These are phyloP conservation scores for Colletotrichum cordylinicola DNA, from an alignment of 2,329 filamentous ascomycete genomes.

Conservation along the genomic window DNA sequence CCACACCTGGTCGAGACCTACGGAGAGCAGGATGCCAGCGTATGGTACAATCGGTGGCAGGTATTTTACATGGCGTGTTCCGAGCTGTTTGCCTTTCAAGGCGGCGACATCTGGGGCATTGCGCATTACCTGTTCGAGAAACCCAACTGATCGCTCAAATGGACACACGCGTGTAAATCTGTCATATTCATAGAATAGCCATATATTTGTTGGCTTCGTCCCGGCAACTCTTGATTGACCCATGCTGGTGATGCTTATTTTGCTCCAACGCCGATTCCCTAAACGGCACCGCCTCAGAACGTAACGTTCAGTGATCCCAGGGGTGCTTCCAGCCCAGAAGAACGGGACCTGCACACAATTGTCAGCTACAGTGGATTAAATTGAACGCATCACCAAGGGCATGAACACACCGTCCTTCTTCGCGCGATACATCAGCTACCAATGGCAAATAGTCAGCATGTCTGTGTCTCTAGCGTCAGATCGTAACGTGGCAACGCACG, in stretches of 20 bases:
- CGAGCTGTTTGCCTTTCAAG: slow-evolving; percentile 70
- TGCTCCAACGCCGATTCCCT: background rate
- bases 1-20: slow-evolving; percentile 70
- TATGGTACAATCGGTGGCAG: slow-evolving; percentile 75
- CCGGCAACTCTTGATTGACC: background rate
- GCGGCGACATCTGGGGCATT: slow-evolving; percentile 72
- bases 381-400: background rate
- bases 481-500: slow-evolving; percentile 61
- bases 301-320: slow-evolving; percentile 80
- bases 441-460: slow-evolving; percentile 23
- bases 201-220: background rate
- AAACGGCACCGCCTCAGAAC: background rate
- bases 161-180: background rate
- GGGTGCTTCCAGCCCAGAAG: slow-evolving; percentile 94
- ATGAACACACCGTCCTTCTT: slow-evolving; percentile 81
- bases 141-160: slow-evolving; percentile 25
- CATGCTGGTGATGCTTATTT: background rate
- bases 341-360: slow-evolving; percentile 62
- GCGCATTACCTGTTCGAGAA: slow-evolving; percentile 73
- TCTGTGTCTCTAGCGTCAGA: background rate
- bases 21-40: slow-evolving; percentile 61
- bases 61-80: slow-evolving; percentile 76
- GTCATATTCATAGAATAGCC: background rate
- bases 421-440: slow-evolving; percentile 90
- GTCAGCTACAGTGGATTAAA: background rate